Evolutionary conservation across 345 rosid species (phyloP), one percentile per base, ranked within the genome.

Genomic region (Kandelia obovata): DNA sequence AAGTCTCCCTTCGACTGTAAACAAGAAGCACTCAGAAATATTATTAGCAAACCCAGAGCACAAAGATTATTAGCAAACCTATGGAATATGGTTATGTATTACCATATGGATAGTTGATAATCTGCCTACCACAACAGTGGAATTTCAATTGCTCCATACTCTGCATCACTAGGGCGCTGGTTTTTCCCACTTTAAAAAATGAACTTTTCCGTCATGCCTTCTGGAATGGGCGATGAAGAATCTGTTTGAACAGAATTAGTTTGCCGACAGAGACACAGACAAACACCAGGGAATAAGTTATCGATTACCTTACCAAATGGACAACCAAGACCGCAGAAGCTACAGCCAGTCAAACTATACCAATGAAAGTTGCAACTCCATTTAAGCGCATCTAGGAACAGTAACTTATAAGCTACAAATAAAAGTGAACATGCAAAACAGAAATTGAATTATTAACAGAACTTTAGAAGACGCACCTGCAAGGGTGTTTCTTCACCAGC

Each of bases 291-390:
- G 20, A 28, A 2, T 53, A 9, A 51, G 6, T 43, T 53, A 20
- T 0, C 26, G 8, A 27, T 73, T 77, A 88, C 98, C 9, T 84
- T 63, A 47, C 86, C 77, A 92, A 57, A 79, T 92, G 98, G 76
- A 94, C 85, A 21, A 74, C 83, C 64, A 96, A 85, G 72, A 96
- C 92, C 60, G 75, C 67, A 76, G 80, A 71, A 71, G 98, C 99
- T 68, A 96, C 97, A 31, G 88, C 57, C 70, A 96, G 93, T 65
- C 99, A 97, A 70, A 92, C 90, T 62, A 86, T 66, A 28, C 99
- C 99, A 19, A 92, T 86, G 71, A 96, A 96, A 66, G 98, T 96
- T 64, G 99, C 98, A 72, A 92, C 92, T 69, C 99, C 99, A 70
- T 96, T 96, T 77, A 96, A 77, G 63, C 97, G 88, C 62, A 96